A percentile compares a stretch with the other conserved stretches of the same genome.
Evolutionary conservation across 176 grass and related monocot species (phyloP).

Genomic region (Carex parvula): DNA sequence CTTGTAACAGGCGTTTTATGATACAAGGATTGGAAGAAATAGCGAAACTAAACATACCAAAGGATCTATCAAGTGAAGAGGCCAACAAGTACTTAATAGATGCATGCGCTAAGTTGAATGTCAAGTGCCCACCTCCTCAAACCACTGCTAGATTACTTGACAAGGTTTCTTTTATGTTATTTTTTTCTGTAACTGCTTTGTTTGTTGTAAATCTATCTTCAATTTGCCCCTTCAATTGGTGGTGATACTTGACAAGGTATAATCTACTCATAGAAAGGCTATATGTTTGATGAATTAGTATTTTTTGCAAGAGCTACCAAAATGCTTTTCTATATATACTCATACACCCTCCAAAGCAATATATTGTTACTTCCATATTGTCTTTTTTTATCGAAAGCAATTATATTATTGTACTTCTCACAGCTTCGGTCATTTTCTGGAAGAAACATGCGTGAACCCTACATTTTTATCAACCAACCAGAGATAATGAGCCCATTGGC

Average conservation of each 20-base stretch:
- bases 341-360: background rate
- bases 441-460: constrained; percentile 78
- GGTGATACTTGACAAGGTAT: background rate
- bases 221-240: background rate
- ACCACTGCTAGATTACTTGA: constrained; percentile 42
- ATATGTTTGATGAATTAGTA: background rate
- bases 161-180: constrained; percentile 46
- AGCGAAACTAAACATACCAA: constrained; percentile 70
- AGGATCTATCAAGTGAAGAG: constrained; percentile 78
- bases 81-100: constrained; percentile 66
- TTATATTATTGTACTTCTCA: constrained; percentile 17
- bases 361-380: background rate
- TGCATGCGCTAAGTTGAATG: constrained; percentile 77
- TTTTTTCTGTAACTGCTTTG: background rate
- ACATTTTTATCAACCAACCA: constrained; percentile 93
- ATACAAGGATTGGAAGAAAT: constrained; percentile 69
- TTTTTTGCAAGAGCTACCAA: background rate
- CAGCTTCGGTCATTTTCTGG: constrained; percentile 92
- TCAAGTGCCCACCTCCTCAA: constrained; percentile 90
- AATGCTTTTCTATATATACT: constrained; percentile 13
- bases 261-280: constrained; percentile 8
- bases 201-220: background rate
- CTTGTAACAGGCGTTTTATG: constrained; percentile 83
- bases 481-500: constrained; percentile 99
- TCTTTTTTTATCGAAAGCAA: background rate